Evolutionary conservation across 495 filamentous ascomycete species (phyloP).

Genomic region (Ascobolus immersus): DNA sequence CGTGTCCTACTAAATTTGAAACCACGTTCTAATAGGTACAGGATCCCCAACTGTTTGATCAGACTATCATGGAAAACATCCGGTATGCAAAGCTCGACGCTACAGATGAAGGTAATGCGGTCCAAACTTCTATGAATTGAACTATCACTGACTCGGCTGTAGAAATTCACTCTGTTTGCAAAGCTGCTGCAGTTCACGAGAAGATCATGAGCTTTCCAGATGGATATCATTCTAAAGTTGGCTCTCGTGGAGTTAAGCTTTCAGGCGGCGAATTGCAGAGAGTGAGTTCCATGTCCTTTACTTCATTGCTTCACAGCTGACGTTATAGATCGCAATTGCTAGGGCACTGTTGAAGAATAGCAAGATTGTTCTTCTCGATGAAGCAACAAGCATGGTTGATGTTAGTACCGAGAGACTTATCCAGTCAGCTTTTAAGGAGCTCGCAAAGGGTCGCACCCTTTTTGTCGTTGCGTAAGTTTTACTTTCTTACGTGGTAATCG

Average conservation of each 20-base stretch:
- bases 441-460: conserved; percentile 33
- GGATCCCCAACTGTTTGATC: conserved; percentile 43
- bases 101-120: conserved; percentile 22
- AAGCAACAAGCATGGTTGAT: conserved; percentile 30
- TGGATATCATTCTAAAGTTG: conserved; percentile 24
- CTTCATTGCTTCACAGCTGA: no score
- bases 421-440: conserved; percentile 34
- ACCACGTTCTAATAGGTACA: conserved; percentile 8
- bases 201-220: conserved; percentile 40
- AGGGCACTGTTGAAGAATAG: conserved; percentile 27
- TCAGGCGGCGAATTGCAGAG: conserved; percentile 55
- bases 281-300: conserved; percentile 18
- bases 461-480: conserved; percentile 33
- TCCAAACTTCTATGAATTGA: background rate
- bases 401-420: conserved; percentile 41
- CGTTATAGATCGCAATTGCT: conserved; percentile 32
- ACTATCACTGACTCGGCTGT: conserved; percentile 1
- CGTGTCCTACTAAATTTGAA: background rate
- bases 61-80: conserved; percentile 49
- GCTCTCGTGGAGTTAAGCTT: conserved; percentile 28
- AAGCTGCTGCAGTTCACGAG: conserved; percentile 42
- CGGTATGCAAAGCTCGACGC: conserved; percentile 37
- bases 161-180: conserved; percentile 45
- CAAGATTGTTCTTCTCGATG: conserved; percentile 29
- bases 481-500: background rate